Conservation (phyloP, 306 rosid species). For the Sindora glabra region DNA sequence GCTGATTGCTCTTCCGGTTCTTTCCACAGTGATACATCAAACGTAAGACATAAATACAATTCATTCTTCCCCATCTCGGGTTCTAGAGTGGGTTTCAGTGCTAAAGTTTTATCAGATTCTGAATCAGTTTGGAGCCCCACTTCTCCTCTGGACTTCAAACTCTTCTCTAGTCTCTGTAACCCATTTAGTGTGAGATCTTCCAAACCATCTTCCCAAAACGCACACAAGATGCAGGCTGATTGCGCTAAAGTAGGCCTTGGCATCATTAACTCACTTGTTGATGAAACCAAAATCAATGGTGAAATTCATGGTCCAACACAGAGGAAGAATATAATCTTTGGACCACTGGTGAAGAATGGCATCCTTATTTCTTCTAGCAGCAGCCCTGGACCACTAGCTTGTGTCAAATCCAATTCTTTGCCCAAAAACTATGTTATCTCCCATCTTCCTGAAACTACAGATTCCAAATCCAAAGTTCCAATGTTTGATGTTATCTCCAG, state of each 20-base stretch:
- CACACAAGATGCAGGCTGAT: slow-evolving; percentile 35
- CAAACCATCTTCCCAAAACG: slow-evolving; percentile 25
- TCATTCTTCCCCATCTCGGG: slow-evolving; percentile 56
- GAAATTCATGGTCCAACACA: slow-evolving; percentile 34
- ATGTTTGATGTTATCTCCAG: slow-evolving; percentile 22
- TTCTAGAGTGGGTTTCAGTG: slow-evolving; percentile 48
- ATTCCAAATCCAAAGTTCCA: slow-evolving; percentile 25
- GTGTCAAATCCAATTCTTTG: slow-evolving; percentile 52
- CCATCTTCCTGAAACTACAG: slow-evolving; percentile 27
- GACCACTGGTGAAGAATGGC: slow-evolving; percentile 52
- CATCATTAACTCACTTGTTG: slow-evolving; percentile 54
- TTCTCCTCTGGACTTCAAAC: slow-evolving; percentile 64
- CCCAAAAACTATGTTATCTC: slow-evolving; percentile 63
- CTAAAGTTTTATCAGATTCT: slow-evolving; percentile 42
- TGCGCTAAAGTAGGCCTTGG: slow-evolving; percentile 64
- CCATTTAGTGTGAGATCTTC: slow-evolving; percentile 39
- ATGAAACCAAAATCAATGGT: slow-evolving; percentile 34
- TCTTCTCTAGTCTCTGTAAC: slow-evolving; percentile 51
- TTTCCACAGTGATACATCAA: slow-evolving; percentile 32
- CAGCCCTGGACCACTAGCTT: slow-evolving; percentile 26
- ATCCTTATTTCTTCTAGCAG: slow-evolving; percentile 28
- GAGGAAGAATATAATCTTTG: slow-evolving; percentile 64
- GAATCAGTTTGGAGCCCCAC: slow-evolving; percentile 78
- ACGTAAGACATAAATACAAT: slow-evolving; percentile 47
- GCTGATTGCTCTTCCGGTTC: slow-evolving; percentile 54